These are phyloP conservation scores for Candida sakaeoensis DNA, from an alignment of 805 yeast species.

Conservation along the genomic window DNA sequence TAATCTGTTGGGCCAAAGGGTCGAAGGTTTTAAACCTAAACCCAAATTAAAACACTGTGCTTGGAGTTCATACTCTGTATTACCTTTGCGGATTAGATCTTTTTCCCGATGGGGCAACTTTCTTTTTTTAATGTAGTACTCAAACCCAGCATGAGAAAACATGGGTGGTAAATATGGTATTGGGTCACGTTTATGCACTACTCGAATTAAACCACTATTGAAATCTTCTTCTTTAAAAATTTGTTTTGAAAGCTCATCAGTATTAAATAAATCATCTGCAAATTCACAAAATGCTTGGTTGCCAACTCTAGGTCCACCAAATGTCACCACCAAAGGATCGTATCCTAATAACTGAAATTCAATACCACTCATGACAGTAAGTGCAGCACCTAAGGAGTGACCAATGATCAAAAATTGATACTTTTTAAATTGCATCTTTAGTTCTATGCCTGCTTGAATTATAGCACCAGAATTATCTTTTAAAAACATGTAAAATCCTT, in stretches of 20 bases:
- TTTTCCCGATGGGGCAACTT: constrained; percentile 32
- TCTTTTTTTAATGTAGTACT: constrained; percentile 42
- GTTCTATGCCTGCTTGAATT: constrained; percentile 29
- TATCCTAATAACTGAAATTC: constrained; percentile 55
- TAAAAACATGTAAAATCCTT: constrained; percentile 55
- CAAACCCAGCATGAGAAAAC: constrained; percentile 48
- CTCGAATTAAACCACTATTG: constrained; percentile 46
- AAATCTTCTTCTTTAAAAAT: constrained; percentile 22
- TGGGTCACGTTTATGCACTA: constrained; percentile 54
- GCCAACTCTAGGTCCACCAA: constrained; percentile 66
- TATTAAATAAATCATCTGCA: constrained; percentile 48
- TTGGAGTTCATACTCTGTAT: not conserved
- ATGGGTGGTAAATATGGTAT: constrained; percentile 56
- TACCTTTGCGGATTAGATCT: constrained; percentile 15
- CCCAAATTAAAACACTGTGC: not conserved
- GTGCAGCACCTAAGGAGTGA: constrained; percentile 76
- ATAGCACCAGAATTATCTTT: constrained; percentile 37
- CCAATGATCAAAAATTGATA: constrained; percentile 58
- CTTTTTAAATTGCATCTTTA: constrained; percentile 38
- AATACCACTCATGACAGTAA: constrained; percentile 58
- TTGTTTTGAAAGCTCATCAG: constrained; percentile 21
- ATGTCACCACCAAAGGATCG: constrained; percentile 53
- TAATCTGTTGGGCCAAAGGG: constrained; percentile 19
- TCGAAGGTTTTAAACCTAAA: constrained; percentile 11
- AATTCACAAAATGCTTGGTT: constrained; percentile 47